A percentile compares a stretch with the other conserved stretches of the same genome.
phyloP scores from a whole-genome alignment of 1,139 yeast species.

The Taphrina populina region DNA sequence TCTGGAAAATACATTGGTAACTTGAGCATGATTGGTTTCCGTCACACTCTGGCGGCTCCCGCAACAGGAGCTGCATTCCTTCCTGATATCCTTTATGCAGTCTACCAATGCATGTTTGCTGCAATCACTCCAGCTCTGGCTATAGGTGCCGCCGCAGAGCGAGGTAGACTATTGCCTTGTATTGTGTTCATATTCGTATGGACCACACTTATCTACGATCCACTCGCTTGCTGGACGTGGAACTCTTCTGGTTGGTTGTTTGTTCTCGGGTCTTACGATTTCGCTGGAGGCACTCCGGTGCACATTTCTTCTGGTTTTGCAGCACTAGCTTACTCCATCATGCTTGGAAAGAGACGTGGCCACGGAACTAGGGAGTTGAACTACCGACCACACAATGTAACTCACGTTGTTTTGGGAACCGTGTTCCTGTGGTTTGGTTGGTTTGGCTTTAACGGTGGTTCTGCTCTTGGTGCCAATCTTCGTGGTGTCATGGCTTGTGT shows the following conservation, averaged over 20 bases:
- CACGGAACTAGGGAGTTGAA: conserved; percentile 35
- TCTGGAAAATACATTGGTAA: conserved; percentile 81
- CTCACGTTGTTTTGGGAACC: conserved; percentile 89
- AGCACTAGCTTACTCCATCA: conserved; percentile 86
- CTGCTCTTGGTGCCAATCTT: conserved; percentile 85
- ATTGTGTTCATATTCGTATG: conserved; percentile 88
- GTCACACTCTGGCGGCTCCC: conserved; percentile 57
- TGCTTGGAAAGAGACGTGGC: conserved; percentile 74
- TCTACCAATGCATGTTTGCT: conserved; percentile 87
- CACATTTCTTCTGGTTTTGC: conserved; percentile 94
- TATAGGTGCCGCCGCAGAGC: conserved; percentile 97
- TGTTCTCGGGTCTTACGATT: conserved; percentile 79
- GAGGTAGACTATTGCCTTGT: conserved; percentile 96
- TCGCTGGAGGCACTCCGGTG: conserved; percentile 98
- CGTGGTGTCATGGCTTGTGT: conserved; percentile 92
- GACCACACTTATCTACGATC: conserved; percentile 98
- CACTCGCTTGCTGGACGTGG: conserved; percentile 94
- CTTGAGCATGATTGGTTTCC: conserved; percentile 73
- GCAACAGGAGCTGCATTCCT: conserved; percentile 51
- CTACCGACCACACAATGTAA: conserved; percentile 82
- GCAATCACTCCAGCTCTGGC: conserved; percentile 72
- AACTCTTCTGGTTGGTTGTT: conserved; percentile 86
- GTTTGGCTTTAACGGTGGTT: conserved; percentile 98
- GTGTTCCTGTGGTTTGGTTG: conserved; percentile 96
- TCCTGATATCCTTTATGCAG: conserved; percentile 82